Conservation (phyloP, 805 yeast genomes). For the Saccharomyces eubayanus region DNA sequence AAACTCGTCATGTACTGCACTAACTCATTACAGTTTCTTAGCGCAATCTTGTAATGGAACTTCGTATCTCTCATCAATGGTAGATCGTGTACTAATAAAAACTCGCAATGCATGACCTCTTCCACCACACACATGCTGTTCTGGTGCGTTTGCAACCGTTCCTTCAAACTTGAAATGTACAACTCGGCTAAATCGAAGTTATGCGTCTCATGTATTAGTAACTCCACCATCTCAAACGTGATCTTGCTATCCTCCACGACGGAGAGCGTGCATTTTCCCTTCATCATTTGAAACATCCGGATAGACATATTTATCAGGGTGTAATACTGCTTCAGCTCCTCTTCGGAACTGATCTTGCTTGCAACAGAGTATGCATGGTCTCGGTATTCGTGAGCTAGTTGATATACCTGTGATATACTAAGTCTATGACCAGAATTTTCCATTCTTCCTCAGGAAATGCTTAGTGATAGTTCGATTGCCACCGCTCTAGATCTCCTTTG, state of each 20-base stretch:
- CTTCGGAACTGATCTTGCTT: conserved; percentile 11
- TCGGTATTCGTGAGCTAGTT: conserved; percentile 21
- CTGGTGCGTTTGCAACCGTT: conserved; percentile 18
- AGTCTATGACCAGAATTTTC: not conserved
- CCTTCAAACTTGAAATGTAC: conserved; percentile 19
- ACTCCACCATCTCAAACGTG: conserved; percentile 20
- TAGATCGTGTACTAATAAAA: conserved; percentile 13
- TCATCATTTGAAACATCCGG: conserved; percentile 13
- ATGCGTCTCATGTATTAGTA: conserved; percentile 27
- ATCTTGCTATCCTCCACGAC: conserved; percentile 23
- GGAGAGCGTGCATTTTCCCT: conserved; percentile 12
- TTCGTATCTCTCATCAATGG: conserved; percentile 12
- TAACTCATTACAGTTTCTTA: conserved; percentile 18
- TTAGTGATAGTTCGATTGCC: not conserved
- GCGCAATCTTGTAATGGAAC: conserved; percentile 20
- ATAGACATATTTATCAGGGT: conserved; percentile 27
- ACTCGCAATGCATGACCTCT: conserved; percentile 19
- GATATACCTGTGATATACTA: conserved; percentile 7
- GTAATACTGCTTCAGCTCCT: conserved; percentile 27
- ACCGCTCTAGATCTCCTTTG: not conserved
- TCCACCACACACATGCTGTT: conserved; percentile 6
- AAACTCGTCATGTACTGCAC: conserved; percentile 8
- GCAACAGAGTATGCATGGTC: conserved; percentile 16
- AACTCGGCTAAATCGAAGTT: conserved; percentile 24
- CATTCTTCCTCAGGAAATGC: not conserved